Percentiles rank a stretch among this genome's conserved stretches.
Evolutionary conservation across 441 rosid species (phyloP).

Genomic region (Syzygium malaccense): DNA sequence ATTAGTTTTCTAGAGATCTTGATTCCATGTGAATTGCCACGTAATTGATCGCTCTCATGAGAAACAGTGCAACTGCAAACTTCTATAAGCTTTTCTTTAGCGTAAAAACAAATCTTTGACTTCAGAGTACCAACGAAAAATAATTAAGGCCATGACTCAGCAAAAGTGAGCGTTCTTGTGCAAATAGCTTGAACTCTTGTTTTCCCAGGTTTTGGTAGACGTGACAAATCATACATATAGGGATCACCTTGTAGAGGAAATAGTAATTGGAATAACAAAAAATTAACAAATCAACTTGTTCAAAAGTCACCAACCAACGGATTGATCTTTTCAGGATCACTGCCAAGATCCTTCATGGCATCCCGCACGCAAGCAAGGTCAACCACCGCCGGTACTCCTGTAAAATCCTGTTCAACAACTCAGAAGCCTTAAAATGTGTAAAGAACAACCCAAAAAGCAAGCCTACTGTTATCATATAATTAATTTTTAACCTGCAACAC

Average conservation of each 20-base stretch:
- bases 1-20: neutral
- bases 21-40: neutral
- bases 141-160: neutral
- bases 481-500: constrained; percentile 35
- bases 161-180: neutral
- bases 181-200: neutral
- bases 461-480: neutral
- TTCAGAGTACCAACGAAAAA: neutral
- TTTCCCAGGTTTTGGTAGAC: neutral
- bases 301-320: constrained; percentile 41
- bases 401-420: constrained; percentile 36
- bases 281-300: neutral
- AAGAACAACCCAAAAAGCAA: neutral
- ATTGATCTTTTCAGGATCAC: constrained; percentile 56
- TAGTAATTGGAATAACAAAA: neutral
- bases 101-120: neutral
- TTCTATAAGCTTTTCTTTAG: neutral
- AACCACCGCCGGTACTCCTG: constrained; percentile 60
- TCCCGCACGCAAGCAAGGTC: constrained; percentile 68
- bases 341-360: constrained; percentile 48
- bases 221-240: neutral
- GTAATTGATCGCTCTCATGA: neutral
- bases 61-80: neutral
- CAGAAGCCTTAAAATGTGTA: neutral
- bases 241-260: neutral